Evolutionary conservation across 1,284 basidiomycete genomes (phyloP).

Genomic region (Tremellales sp.): DNA sequence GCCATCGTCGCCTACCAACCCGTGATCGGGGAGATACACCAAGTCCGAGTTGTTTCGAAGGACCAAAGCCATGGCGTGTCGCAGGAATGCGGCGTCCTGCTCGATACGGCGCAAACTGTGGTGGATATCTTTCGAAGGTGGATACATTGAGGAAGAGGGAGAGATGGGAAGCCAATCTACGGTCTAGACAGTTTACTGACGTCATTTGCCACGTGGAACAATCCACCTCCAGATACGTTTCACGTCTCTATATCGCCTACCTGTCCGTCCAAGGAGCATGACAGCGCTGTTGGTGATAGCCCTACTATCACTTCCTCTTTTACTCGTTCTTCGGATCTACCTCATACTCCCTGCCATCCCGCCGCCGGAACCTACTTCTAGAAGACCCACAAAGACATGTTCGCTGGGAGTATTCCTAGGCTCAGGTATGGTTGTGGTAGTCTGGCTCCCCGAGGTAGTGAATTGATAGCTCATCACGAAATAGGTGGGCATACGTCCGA

Average conservation of each 20-base stretch:
- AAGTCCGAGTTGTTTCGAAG: constrained; percentile 33
- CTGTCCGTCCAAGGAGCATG: no score
- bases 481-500: constrained; percentile 95
- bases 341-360: constrained; percentile 19
- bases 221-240: no score
- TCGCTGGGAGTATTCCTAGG: constrained; percentile 59
- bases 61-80: constrained; percentile 34
- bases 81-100: no score
- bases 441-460: background rate
- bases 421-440: constrained; percentile 51
- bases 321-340: constrained; percentile 23
- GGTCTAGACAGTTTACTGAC: no score
- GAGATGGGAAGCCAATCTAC: no score
- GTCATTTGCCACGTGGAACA: no score
- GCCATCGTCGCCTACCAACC: constrained; percentile 39
- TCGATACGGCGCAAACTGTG: no score
- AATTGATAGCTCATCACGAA: constrained; percentile 1
- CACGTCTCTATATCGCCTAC: no score
- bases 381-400: constrained; percentile 28
- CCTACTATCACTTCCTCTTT: constrained; percentile 7
- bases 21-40: constrained; percentile 40
- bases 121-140: no score
- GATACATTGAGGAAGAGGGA: no score
- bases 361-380: constrained; percentile 7
- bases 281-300: no score